Conservation (phyloP, 768 basidiomycete species). For the Amyloporia xantha region DNA sequence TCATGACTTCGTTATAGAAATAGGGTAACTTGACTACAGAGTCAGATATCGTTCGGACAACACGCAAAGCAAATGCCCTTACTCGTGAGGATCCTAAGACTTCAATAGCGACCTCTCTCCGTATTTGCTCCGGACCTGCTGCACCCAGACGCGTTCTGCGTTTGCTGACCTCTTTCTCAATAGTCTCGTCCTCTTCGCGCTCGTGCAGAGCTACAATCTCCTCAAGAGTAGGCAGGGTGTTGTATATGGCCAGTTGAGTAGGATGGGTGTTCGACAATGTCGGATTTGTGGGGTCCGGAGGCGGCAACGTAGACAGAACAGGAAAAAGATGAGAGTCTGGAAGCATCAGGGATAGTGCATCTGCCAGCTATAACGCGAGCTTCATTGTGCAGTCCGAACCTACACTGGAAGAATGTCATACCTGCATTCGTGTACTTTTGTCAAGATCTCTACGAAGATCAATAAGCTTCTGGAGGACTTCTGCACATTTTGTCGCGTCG, state of each 20-base stretch:
- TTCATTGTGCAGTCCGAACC: not conserved
- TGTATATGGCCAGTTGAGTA: conserved; percentile 57
- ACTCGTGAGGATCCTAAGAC: conserved; percentile 59
- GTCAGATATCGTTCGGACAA: not conserved
- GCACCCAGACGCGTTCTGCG: conserved; percentile 74
- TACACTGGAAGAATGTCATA: conserved; percentile 19
- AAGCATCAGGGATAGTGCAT: conserved; percentile 62
- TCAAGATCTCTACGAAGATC: conserved; percentile 51
- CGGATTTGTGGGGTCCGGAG: conserved; percentile 73
- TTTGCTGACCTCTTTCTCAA: conserved; percentile 67
- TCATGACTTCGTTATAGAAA: conserved; percentile 74
- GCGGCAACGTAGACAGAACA: conserved; percentile 59
- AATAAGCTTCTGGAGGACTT: conserved; percentile 72
- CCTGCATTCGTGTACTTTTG: conserved; percentile 46
- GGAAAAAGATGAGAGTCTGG: conserved; percentile 63
- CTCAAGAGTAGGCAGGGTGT: conserved; percentile 64
- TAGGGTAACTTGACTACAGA: conserved; percentile 49
- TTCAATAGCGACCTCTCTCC: conserved; percentile 61
- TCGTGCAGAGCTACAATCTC: conserved; percentile 66
- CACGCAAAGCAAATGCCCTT: conserved; percentile 11
- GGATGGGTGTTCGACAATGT: conserved; percentile 49
- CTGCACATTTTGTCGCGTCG: conserved; percentile 76
- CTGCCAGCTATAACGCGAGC: conserved; percentile 44
- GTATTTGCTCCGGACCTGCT: conserved; percentile 48
- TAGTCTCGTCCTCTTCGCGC: conserved; percentile 46